Conservation (phyloP, 495 filamentous ascomycete species). For the Letharia columbiana region DNA sequence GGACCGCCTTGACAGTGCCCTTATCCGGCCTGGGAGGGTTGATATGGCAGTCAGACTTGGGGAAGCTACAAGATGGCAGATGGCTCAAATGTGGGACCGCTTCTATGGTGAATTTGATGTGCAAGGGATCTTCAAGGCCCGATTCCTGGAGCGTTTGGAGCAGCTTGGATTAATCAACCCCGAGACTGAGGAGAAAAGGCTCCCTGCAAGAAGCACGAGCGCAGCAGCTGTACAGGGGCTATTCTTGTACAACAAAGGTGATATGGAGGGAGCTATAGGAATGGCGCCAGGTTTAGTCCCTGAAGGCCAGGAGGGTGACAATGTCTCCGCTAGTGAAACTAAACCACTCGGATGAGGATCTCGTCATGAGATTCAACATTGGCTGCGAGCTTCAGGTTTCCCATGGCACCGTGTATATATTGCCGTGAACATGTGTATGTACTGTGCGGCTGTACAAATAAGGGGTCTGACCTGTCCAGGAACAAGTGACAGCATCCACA, state of each 20-base stretch:
- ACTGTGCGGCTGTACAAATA: not conserved
- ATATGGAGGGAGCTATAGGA: constrained; percentile 76
- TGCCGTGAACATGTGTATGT: not conserved
- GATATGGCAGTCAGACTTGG: constrained; percentile 90
- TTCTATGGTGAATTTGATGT: constrained; percentile 81
- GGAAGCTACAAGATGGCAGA: constrained; percentile 77
- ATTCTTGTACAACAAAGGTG: constrained; percentile 87
- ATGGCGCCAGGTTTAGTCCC: constrained; percentile 64
- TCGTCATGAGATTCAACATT: not conserved
- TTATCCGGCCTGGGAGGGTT: constrained; percentile 84
- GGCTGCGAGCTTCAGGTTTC: not conserved
- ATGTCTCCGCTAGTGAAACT: not conserved
- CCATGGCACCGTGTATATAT: not conserved
- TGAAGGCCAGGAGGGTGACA: not conserved
- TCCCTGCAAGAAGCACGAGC: constrained; percentile 50
- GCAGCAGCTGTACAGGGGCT: constrained; percentile 86
- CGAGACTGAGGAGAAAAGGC: constrained; percentile 35
- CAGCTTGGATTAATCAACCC: constrained; percentile 40
- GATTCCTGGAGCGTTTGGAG: constrained; percentile 43
- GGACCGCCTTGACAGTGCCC: constrained; percentile 75
- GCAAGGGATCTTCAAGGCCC: constrained; percentile 41
- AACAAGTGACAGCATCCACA: not conserved
- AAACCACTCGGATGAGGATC: constrained; percentile 1
- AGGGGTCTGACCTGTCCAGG: not conserved
- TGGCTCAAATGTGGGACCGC: constrained; percentile 80